phyloP scores from a whole-genome alignment of 2,329 filamentous ascomycete species.

The Waltergamsia citrina region DNA sequence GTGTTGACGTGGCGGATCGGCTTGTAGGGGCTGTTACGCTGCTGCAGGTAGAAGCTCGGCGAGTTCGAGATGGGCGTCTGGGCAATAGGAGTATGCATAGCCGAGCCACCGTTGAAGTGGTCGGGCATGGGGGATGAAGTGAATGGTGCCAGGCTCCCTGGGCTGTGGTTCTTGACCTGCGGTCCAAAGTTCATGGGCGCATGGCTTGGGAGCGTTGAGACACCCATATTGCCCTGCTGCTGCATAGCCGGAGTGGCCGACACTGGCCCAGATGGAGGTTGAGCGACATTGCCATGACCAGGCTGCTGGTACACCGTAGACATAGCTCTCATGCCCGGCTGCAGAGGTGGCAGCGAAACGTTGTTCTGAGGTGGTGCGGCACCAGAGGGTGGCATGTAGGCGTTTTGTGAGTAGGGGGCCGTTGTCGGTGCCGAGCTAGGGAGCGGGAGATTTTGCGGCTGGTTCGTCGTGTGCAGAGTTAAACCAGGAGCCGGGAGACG shows the following conservation, averaged over 20 bases:
- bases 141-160: conserved; percentile 34
- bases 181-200: conserved; percentile 32
- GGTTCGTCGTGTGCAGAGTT: not conserved
- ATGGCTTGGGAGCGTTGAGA: conserved; percentile 12
- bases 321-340: conserved; percentile 60
- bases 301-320: conserved; percentile 61
- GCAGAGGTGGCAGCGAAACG: conserved; percentile 54
- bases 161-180: conserved; percentile 43
- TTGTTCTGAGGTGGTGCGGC: conserved; percentile 7
- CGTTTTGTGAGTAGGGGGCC: not conserved
- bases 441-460: not conserved
- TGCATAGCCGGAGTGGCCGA: conserved; percentile 5
- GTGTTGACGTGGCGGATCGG: conserved; percentile 85
- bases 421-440: not conserved
- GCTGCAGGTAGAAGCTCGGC: conserved; percentile 77
- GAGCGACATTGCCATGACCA: too few species aligned
- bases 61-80: conserved; percentile 68
- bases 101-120: conserved; percentile 39
- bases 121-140: conserved; percentile 58
- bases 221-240: conserved; percentile 13
- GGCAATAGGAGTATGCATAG: conserved; percentile 44
- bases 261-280: too few species aligned
- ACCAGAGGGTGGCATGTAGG: not conserved
- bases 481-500: conserved; percentile 53
- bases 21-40: conserved; percentile 85